A percentile compares a stretch with the other conserved stretches of the same genome.
Evolutionary conservation across 2,329 filamentous ascomycete genomes (phyloP).

Genomic region (Cladophialophora psammophila): DNA sequence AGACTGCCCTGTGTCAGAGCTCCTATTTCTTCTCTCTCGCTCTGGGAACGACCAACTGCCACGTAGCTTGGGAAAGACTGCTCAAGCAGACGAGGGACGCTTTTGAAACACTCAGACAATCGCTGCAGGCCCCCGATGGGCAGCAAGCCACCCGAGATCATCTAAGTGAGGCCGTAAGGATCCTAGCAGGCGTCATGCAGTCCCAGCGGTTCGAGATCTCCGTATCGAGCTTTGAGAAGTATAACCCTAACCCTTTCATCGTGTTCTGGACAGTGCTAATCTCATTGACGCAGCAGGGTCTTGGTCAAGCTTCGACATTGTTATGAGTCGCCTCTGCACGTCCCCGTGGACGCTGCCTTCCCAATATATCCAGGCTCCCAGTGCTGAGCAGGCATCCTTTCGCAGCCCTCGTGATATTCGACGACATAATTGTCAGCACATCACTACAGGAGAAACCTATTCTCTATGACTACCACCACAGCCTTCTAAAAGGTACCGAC

Average conservation of each 20-base stretch:
- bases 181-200: slow-evolving; percentile 49
- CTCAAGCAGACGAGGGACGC: slow-evolving; percentile 27
- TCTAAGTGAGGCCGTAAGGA: slow-evolving; percentile 31
- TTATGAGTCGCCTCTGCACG: slow-evolving; percentile 17
- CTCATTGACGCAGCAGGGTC: not conserved
- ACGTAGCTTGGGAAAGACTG: slow-evolving; percentile 17
- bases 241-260: no score
- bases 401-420: slow-evolving; percentile 46
- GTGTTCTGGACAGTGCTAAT: not conserved
- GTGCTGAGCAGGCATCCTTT: slow-evolving; percentile 45
- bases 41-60: slow-evolving; percentile 20
- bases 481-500: slow-evolving; percentile 11
- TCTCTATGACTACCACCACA: not conserved
- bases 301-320: not conserved
- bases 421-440: slow-evolving; percentile 33
- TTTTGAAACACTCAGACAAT: slow-evolving; percentile 34
- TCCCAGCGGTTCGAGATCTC: slow-evolving; percentile 47
- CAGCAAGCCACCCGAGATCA: slow-evolving; percentile 34
- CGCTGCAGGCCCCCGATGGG: slow-evolving; percentile 39
- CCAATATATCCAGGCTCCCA: slow-evolving; percentile 21
- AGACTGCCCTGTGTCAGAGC: slow-evolving; percentile 63
- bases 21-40: slow-evolving; percentile 63
- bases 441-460: not conserved
- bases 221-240: slow-evolving; percentile 46
- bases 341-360: slow-evolving; percentile 19